phyloP scores from a whole-genome alignment of 2,329 filamentous ascomycete species.

The Nothopassalora personata region DNA sequence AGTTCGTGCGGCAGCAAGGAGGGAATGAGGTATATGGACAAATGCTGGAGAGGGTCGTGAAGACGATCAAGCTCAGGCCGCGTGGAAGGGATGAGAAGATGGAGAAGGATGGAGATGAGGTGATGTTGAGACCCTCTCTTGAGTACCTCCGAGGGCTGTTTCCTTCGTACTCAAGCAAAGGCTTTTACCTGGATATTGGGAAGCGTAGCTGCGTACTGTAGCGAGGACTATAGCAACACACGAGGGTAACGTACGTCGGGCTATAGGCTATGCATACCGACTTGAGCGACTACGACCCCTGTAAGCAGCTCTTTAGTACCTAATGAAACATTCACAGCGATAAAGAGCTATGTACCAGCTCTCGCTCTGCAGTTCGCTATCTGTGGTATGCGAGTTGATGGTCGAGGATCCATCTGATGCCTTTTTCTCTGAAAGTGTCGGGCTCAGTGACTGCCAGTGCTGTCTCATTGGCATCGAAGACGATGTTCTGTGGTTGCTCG shows the following conservation, averaged over 20 bases:
- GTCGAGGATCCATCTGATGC: conserved; percentile 40
- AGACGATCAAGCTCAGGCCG: conserved; percentile 3
- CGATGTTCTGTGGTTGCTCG: conserved; percentile 36
- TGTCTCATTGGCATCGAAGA: conserved; percentile 44
- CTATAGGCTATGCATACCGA: too few relatives aligned
- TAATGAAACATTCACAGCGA: too few relatives aligned
- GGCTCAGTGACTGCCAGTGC: conserved; percentile 33
- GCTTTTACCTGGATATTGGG: too few relatives aligned
- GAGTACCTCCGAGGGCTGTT: too few relatives aligned
- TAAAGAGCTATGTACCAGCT: too few relatives aligned
- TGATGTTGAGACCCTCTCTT: conserved; percentile 1
- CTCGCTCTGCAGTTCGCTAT: background rate
- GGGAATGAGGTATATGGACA: background rate
- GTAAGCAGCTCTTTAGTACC: too few relatives aligned
- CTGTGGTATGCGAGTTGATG: conserved; percentile 21
- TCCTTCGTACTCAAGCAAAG: too few relatives aligned
- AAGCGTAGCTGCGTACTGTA: too few relatives aligned
- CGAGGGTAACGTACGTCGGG: too few relatives aligned
- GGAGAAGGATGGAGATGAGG: conserved; percentile 32
- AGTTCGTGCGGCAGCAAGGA: background rate
- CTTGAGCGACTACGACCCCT: too few relatives aligned
- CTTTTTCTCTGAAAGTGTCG: conserved; percentile 42
- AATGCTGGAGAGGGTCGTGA: conserved; percentile 2
- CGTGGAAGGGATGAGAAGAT: conserved; percentile 1
- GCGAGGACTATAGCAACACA: too few relatives aligned